Conservation (phyloP, 2,329 filamentous ascomycete species). For the Pseudopyrenochaeta lycopersici region DNA sequence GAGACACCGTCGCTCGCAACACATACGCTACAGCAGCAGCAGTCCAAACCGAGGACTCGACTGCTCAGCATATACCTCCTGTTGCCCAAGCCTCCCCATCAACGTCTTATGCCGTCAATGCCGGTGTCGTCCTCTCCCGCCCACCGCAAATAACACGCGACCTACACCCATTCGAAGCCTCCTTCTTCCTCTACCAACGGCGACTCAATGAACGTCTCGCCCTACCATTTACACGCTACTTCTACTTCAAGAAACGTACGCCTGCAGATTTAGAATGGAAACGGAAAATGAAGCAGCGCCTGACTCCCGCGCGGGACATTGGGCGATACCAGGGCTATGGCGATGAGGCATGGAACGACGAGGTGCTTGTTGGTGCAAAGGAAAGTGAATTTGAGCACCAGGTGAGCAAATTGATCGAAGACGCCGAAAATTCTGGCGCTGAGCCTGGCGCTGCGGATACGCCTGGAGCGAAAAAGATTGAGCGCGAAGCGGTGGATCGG, state of each 20-base stretch:
- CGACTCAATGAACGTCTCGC: constrained; percentile 92
- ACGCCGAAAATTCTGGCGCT: constrained; percentile 69
- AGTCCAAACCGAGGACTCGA: constrained; percentile 44
- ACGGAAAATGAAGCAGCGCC: constrained; percentile 79
- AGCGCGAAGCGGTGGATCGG: constrained; percentile 73
- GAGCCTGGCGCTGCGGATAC: constrained; percentile 49
- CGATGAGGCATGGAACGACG: constrained; percentile 87
- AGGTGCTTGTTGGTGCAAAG: constrained; percentile 77
- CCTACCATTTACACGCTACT: constrained; percentile 85
- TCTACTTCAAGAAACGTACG: constrained; percentile 95
- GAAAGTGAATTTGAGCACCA: constrained; percentile 71
- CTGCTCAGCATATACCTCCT: constrained; percentile 43
- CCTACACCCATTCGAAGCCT: constrained; percentile 86
- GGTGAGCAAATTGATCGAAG: constrained; percentile 74
- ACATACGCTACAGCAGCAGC: constrained; percentile 46
- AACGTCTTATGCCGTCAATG: constrained; percentile 57
- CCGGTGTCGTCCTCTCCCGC: constrained; percentile 85
- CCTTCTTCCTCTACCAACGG: constrained; percentile 97
- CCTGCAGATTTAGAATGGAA: constrained; percentile 89
- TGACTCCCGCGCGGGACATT: constrained; percentile 82
- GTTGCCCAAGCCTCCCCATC: constrained; percentile 50
- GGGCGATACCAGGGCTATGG: constrained; percentile 81
- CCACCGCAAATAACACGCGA: constrained; percentile 86
- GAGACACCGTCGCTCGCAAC: constrained; percentile 49
- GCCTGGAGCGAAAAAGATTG: constrained; percentile 40